Percentiles rank a stretch among this genome's conserved stretches.
phyloP scores from a whole-genome alignment of 805 yeast genomes.

The Candida chilensis region DNA sequence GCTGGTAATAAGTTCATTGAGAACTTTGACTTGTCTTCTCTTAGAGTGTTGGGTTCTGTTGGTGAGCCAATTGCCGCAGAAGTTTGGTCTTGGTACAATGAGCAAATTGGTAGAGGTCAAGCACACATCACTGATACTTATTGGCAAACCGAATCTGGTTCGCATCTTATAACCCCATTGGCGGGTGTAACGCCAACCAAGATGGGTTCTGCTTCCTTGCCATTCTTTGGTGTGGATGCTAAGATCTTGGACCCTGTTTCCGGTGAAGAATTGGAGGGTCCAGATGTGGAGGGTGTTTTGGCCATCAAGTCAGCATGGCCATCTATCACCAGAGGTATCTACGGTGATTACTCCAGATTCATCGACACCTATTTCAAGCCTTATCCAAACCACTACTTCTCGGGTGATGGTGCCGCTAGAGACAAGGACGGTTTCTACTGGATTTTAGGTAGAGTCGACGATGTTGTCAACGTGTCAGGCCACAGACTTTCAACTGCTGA shows the following conservation, averaged over 20 bases:
- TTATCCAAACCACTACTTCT: slow-evolving; percentile 88
- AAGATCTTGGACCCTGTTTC: slow-evolving; percentile 88
- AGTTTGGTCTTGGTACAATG: slow-evolving; percentile 97
- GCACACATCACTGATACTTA: slow-evolving; percentile 93
- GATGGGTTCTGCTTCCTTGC: slow-evolving; percentile 95
- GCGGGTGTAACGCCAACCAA: slow-evolving; percentile 94
- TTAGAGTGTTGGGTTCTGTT: slow-evolving; percentile 91
- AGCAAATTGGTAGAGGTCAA: slow-evolving; percentile 79
- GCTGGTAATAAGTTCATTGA: slow-evolving; percentile 83
- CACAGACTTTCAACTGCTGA: slow-evolving; percentile 98
- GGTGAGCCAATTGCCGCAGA: slow-evolving; percentile 99
- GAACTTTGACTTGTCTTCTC: slow-evolving; percentile 73
- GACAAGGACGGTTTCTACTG: slow-evolving; percentile 95
- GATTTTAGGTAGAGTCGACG: slow-evolving; percentile 98
- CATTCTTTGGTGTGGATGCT: slow-evolving; percentile 92
- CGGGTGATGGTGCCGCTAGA: slow-evolving; percentile 98
- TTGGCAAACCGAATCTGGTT: slow-evolving; percentile 99
- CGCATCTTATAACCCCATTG: slow-evolving; percentile 88
- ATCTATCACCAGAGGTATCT: slow-evolving; percentile 95
- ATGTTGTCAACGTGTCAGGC: slow-evolving; percentile 95
- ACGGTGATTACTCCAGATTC: slow-evolving; percentile 78
- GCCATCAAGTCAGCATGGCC: slow-evolving; percentile 94
- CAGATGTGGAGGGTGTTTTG: slow-evolving; percentile 93
- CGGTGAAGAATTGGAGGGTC: slow-evolving; percentile 76
- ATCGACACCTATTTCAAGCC: slow-evolving; percentile 90